A percentile compares a stretch with the other conserved stretches of the same genome.
These are phyloP conservation scores for Chrysosporium queenslandicum DNA, from an alignment of 2,329 filamentous ascomycete genomes.

Conservation along the genomic window DNA sequence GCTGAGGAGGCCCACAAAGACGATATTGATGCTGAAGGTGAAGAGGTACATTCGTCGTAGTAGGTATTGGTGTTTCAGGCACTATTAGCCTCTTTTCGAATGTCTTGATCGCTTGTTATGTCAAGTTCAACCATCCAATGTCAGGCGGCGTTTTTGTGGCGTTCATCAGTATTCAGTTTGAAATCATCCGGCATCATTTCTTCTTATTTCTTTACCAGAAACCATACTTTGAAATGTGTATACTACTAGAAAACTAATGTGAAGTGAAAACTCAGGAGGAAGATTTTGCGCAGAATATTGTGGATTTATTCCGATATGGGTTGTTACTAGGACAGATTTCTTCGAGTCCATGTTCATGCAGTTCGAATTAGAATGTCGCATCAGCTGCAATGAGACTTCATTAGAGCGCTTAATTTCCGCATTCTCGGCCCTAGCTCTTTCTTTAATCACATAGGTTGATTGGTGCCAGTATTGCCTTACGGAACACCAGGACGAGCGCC, in stretches of 20 bases:
- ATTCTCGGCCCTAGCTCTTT: not conserved
- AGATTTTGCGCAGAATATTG: not conserved
- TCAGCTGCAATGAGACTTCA: not conserved
- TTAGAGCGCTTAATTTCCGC: no score
- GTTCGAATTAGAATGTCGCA: not conserved
- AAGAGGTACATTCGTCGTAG: constrained; percentile 7
- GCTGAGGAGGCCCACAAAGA: constrained; percentile 17
- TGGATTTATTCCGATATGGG: not conserved
- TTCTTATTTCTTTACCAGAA: not conserved
- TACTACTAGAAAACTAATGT: not conserved
- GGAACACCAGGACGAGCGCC: not conserved
- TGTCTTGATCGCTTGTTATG: not conserved
- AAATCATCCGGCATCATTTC: not conserved
- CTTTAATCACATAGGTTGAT: not conserved
- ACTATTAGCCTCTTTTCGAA: not conserved
- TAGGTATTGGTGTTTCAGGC: not conserved
- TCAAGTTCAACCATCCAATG: not conserved
- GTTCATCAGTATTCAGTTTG: not conserved
- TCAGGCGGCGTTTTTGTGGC: not conserved
- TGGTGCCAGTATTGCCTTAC: not conserved
- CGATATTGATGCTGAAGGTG: constrained; percentile 20
- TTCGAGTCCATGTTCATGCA: not conserved
- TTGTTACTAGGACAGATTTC: not conserved
- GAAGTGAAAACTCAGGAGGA: not conserved
- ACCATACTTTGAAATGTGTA: not conserved